A percentile compares a stretch with the other conserved stretches of the same genome.
phyloP scores from a whole-genome alignment of 257 asterid species.

The Plectranthus barbatus region DNA sequence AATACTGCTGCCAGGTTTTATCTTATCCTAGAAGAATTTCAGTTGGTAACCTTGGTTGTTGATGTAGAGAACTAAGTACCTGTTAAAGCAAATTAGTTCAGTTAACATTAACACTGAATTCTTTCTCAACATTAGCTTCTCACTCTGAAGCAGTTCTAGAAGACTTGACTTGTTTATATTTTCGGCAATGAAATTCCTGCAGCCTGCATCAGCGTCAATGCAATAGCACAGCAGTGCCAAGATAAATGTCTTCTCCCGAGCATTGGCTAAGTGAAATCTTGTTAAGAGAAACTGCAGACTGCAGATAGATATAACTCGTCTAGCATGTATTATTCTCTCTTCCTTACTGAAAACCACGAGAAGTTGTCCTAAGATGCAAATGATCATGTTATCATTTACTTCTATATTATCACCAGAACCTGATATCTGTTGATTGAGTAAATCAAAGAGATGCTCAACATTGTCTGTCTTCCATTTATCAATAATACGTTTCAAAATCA shows the following conservation, averaged over 20 bases:
- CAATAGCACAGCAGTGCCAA: constrained; percentile 36
- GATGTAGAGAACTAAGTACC: constrained; percentile 27
- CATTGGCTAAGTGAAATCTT: constrained; percentile 34
- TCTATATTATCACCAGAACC: constrained; percentile 3
- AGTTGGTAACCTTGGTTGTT: not conserved
- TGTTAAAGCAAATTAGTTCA: constrained; percentile 63
- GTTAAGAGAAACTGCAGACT: constrained; percentile 49
- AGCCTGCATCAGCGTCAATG: constrained; percentile 43
- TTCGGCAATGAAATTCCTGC: constrained; percentile 37
- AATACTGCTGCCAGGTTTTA: too few relatives aligned
- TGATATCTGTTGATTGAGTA: constrained; percentile 25
- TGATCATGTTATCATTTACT: constrained; percentile 23
- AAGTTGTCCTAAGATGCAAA: constrained; percentile 42
- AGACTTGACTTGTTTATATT: constrained; percentile 33
- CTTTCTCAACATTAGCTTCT: constrained; percentile 26
- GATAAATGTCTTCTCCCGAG: constrained; percentile 37
- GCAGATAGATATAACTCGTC: constrained; percentile 44
- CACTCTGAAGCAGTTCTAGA: constrained; percentile 36
- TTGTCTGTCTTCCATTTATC: constrained; percentile 52
- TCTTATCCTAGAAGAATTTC: not conserved
- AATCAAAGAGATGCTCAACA: constrained; percentile 27
- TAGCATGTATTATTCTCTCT: constrained; percentile 31
- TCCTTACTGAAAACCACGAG: constrained; percentile 34
- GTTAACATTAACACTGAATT: constrained; percentile 32
- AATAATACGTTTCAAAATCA: constrained; percentile 55